phyloP scores from a whole-genome alignment of 2,329 filamentous ascomycete species.

The Aspergillus intermedius region DNA sequence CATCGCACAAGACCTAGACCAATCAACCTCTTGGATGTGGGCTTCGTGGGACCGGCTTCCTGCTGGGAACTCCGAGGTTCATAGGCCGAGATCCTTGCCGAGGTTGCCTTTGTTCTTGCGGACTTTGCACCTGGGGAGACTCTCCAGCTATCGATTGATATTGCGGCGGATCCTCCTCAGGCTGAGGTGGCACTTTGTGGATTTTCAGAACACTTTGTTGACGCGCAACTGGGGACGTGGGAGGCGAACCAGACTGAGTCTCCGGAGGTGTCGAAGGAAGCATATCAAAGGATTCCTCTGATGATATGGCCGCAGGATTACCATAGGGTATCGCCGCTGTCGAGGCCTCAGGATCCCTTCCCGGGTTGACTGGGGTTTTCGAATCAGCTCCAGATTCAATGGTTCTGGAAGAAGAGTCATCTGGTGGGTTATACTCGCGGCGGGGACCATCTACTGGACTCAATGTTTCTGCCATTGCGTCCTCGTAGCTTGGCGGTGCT shows the following conservation, averaged over 20 bases:
- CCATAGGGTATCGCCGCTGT: conserved; percentile 17
- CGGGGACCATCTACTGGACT: conserved; percentile 67
- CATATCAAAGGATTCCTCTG: conserved; percentile 36
- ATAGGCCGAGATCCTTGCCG: conserved; percentile 21
- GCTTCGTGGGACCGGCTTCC: conserved; percentile 33
- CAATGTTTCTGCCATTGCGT: conserved; percentile 75
- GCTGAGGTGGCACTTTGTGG: conserved; percentile 13
- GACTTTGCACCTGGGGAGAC: conserved; percentile 8
- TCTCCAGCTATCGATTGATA: conserved; percentile 23
- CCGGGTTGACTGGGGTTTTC: conserved; percentile 27
- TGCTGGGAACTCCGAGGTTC: conserved; percentile 32
- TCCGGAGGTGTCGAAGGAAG: conserved; percentile 31
- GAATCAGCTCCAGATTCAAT: conserved; percentile 33
- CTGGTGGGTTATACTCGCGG: conserved; percentile 43
- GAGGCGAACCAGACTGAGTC: conserved; percentile 28
- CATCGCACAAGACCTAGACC: too few species aligned
- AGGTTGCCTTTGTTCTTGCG: conserved; percentile 16
- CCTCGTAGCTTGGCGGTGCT: conserved; percentile 91
- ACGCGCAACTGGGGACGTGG: conserved; percentile 23
- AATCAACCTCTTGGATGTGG: conserved; percentile 6
- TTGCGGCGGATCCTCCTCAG: conserved; percentile 26
- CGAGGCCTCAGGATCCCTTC: conserved; percentile 23
- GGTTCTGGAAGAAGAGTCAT: conserved; percentile 24
- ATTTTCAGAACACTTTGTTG: conserved; percentile 29
- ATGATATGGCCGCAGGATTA: conserved; percentile 20